Conservation (phyloP, 108 stramenopile species). For the Cylindrotheca fusiformis region DNA sequence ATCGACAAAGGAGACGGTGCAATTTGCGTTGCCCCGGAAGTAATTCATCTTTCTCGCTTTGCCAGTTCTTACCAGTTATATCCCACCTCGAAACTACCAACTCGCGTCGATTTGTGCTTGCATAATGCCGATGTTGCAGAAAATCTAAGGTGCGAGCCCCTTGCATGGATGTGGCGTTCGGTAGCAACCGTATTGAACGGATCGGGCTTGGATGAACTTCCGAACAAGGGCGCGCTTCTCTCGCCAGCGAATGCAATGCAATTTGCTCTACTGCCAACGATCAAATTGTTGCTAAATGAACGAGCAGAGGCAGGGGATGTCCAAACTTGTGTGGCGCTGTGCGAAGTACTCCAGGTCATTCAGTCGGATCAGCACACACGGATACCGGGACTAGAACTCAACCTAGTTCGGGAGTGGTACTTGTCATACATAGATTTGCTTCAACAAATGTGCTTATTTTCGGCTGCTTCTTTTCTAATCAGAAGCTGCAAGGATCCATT, state of each 20-base stretch:
- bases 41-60: slow-evolving; percentile 77
- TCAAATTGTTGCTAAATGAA: slow-evolving; percentile 59
- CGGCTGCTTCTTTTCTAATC: slow-evolving; percentile 68
- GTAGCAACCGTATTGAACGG: slow-evolving; percentile 58
- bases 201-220: slow-evolving; percentile 47
- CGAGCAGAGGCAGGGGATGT: slow-evolving; percentile 85
- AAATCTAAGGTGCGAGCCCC: slow-evolving; percentile 40
- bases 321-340: slow-evolving; percentile 79
- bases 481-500: slow-evolving; percentile 68
- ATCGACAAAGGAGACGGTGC: slow-evolving; percentile 15
- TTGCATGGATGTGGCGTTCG: slow-evolving; percentile 78
- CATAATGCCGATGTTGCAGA: slow-evolving; percentile 70
- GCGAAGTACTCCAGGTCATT: slow-evolving; percentile 80
- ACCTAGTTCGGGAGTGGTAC: slow-evolving; percentile 84
- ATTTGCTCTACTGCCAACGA: slow-evolving; percentile 61
- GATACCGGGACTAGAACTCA: slow-evolving; percentile 56
- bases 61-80: slow-evolving; percentile 65
- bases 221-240: slow-evolving; percentile 7
- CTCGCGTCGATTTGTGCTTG: slow-evolving; percentile 65
- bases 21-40: slow-evolving; percentile 73
- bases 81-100: slow-evolving; percentile 37
- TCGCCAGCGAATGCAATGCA: slow-evolving; percentile 49
- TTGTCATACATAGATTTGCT: slow-evolving; percentile 80
- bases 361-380: slow-evolving; percentile 36
- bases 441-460: slow-evolving; percentile 82